phyloP scores from a whole-genome alignment of 192 early-diverging fungal genomes.

The Coemansia sp. region DNA sequence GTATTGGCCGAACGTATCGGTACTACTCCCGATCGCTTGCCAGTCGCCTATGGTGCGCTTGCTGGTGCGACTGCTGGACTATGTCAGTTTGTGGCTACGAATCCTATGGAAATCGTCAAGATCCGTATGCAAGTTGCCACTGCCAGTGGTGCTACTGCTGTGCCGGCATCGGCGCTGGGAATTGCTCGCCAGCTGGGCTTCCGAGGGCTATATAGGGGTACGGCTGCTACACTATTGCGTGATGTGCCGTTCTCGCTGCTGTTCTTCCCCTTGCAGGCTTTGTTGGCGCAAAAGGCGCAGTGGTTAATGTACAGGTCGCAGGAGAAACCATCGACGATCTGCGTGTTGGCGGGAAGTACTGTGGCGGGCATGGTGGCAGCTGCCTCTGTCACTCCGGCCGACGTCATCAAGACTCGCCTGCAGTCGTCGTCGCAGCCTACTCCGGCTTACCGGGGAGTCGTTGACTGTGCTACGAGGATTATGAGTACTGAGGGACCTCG shows the following conservation, averaged over 20 bases:
- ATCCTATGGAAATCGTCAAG: constrained; percentile 95
- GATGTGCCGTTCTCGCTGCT: constrained; percentile 92
- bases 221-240: constrained; percentile 86
- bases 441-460: constrained; percentile 45
- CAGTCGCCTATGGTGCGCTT: constrained; percentile 73
- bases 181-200: constrained; percentile 88
- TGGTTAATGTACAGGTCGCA: constrained; percentile 51
- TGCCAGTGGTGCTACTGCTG: constrained; percentile 35
- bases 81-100: constrained; percentile 88
- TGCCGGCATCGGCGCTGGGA: constrained; percentile 40
- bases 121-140: constrained; percentile 87
- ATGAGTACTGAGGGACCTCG: constrained; percentile 54
- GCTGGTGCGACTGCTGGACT: constrained; percentile 94
- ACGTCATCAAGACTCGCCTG: constrained; percentile 81
- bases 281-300: constrained; percentile 46
- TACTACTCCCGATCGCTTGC: constrained; percentile 39
- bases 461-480: constrained; percentile 60
- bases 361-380: constrained; percentile 96
- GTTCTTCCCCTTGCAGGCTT: constrained; percentile 72
- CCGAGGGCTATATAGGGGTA: constrained; percentile 86
- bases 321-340: constrained; percentile 71
- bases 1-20: constrained; percentile 67
- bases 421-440: constrained; percentile 62
- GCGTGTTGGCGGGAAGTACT: constrained; percentile 91
- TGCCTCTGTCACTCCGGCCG: constrained; percentile 67